Conservation (phyloP, 1,284 basidiomycete genomes). For the Tausonia pullulans region DNA sequence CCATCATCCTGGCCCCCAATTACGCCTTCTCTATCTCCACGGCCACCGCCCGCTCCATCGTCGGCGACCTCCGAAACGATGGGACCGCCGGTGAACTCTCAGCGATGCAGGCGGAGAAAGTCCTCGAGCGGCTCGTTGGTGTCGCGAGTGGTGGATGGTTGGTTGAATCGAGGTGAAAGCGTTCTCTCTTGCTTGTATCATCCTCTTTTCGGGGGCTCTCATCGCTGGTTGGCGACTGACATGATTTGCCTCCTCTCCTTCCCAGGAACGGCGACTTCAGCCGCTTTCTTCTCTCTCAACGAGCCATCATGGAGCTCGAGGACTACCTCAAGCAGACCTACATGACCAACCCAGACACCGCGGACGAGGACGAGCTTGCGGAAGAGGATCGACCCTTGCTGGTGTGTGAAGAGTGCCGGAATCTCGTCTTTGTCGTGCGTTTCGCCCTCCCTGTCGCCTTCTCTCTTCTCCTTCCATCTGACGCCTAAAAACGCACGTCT, state of each 20-base stretch:
- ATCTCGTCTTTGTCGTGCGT: conserved; percentile 38
- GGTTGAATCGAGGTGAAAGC: conserved; percentile 54
- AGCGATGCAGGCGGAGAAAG: conserved; percentile 58
- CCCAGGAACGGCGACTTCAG: too few species aligned
- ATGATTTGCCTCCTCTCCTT: too few species aligned
- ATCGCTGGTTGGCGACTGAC: too few species aligned
- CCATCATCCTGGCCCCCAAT: conserved; percentile 67
- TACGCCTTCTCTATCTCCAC: conserved; percentile 65
- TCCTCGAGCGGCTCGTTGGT: conserved; percentile 59
- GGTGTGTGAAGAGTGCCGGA: conserved; percentile 45
- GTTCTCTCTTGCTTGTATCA: background rate
- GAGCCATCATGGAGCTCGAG: conserved; percentile 60
- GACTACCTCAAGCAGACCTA: conserved; percentile 64
- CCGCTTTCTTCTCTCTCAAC: conserved; percentile 47
- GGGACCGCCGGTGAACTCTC: conserved; percentile 45
- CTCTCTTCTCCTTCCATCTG: conserved; percentile 37
- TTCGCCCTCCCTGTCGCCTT: background rate
- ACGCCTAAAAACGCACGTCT: conserved; percentile 54
- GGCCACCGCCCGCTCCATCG: conserved; percentile 60
- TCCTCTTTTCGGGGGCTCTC: too few species aligned
- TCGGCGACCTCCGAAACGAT: conserved; percentile 43
- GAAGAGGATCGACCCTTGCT: conserved; percentile 44
- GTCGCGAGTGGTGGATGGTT: conserved; percentile 57
- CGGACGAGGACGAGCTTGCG: conserved; percentile 48
- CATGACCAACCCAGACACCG: conserved; percentile 17